A percentile compares a stretch with the other conserved stretches of the same genome.
Evolutionary conservation across 2,329 filamentous ascomycete genomes (phyloP).

Genomic region (Exophiala mesophila): DNA sequence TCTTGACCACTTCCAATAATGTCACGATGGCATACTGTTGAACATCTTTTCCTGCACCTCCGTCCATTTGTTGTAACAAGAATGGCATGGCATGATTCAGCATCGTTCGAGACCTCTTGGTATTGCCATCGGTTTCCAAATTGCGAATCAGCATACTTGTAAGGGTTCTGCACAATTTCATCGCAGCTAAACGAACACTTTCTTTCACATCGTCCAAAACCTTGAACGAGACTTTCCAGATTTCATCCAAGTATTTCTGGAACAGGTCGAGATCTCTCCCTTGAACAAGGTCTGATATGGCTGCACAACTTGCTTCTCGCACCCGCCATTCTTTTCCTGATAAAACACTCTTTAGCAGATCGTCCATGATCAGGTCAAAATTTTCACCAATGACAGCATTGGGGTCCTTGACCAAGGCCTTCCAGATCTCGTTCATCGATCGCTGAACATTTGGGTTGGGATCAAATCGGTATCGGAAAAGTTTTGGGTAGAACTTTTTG

Average conservation of each 20-base stretch:
- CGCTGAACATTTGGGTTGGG: conserved; percentile 87
- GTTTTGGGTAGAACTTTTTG: conserved; percentile 89
- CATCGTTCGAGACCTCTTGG: conserved; percentile 70
- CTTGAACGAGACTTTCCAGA: conserved; percentile 82
- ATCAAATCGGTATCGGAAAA: conserved; percentile 92
- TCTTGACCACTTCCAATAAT: conserved; percentile 83
- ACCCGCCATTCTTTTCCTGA: conserved; percentile 84
- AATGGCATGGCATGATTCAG: conserved; percentile 85
- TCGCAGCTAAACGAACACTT: conserved; percentile 74
- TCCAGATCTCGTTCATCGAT: conserved; percentile 99
- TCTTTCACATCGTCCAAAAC: conserved; percentile 96
- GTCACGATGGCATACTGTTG: conserved; percentile 78
- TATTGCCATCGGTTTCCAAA: conserved; percentile 64
- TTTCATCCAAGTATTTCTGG: conserved; percentile 74
- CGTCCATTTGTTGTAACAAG: conserved; percentile 82
- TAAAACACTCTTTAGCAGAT: conserved; percentile 78
- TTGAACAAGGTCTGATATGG: conserved; percentile 81
- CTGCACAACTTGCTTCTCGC: conserved; percentile 85
- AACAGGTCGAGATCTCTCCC: conserved; percentile 72
- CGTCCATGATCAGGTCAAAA: conserved; percentile 84
- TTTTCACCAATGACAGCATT: conserved; percentile 69
- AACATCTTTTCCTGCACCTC: conserved; percentile 72
- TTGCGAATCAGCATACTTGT: conserved; percentile 82
- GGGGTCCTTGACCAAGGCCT: conserved; percentile 85
- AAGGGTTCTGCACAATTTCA: conserved; percentile 74